These are phyloP conservation scores for Trypanosoma conorhini DNA, from an alignment of 208 protist genomes.

Conservation along the genomic window DNA sequence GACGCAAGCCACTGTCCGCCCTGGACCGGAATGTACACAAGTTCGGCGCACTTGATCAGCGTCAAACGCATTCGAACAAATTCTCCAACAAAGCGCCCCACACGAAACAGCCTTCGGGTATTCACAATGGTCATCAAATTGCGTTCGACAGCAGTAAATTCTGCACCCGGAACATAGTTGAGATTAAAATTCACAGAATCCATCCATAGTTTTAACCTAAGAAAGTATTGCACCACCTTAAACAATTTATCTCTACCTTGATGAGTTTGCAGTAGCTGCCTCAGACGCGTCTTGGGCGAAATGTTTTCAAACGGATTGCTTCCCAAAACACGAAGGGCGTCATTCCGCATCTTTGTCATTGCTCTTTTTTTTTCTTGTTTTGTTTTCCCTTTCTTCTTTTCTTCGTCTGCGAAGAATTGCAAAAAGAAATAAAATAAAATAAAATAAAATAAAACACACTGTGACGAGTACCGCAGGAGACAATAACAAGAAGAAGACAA, in stretches of 20 bases:
- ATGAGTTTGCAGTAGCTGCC: constrained; percentile 89
- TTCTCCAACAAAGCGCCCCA: constrained; percentile 89
- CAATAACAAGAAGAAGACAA: no score
- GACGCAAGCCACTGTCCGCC: constrained; percentile 79
- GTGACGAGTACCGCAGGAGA: no score
- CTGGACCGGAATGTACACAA: constrained; percentile 83
- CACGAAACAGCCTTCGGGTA: constrained; percentile 82
- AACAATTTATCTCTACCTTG: constrained; percentile 91
- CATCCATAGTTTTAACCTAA: constrained; percentile 83
- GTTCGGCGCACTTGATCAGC: constrained; percentile 85
- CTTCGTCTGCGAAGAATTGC: background rate
- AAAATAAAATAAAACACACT: no score
- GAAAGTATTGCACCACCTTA: constrained; percentile 88
- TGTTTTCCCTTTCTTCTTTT: constrained; percentile 1
- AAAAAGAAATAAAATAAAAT: constrained; percentile 4
- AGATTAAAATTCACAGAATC: constrained; percentile 73
- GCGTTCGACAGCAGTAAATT: constrained; percentile 75
- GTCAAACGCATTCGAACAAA: constrained; percentile 90
- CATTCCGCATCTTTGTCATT: constrained; percentile 32
- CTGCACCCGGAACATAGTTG: constrained; percentile 73
- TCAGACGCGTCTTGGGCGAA: constrained; percentile 80
- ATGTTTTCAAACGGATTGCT: constrained; percentile 87
- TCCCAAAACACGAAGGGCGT: constrained; percentile 78
- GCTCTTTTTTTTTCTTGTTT: no score
- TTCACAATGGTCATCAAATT: constrained; percentile 93